These are phyloP conservation scores for Selaginella moellendorffii DNA, from an alignment of 75 land plant species.

Conservation along the genomic window DNA sequence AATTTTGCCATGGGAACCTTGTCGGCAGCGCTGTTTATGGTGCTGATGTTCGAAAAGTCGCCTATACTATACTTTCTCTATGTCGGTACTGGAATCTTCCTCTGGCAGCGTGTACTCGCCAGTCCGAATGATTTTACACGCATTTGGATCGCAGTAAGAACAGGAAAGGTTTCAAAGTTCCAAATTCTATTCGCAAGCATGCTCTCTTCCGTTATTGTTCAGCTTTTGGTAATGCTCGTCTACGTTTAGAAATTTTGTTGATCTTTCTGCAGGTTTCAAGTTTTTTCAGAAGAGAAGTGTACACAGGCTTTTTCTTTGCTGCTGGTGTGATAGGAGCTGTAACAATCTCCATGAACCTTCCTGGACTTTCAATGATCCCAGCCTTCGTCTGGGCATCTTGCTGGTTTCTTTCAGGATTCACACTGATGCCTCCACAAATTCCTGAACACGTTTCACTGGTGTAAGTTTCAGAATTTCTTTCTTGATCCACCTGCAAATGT, in stretches of 20 bases:
- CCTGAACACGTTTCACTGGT: slow-evolving; percentile 63
- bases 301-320: slow-evolving; percentile 61
- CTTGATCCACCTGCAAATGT: slow-evolving; percentile 4
- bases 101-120: slow-evolving; percentile 58
- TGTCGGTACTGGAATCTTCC: slow-evolving; percentile 45
- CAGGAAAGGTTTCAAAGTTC: slow-evolving; percentile 16
- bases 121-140: slow-evolving; percentile 31
- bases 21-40: slow-evolving; percentile 32
- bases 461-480: slow-evolving; percentile 34
- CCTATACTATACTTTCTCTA: slow-evolving; percentile 82
- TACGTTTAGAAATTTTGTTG: not conserved
- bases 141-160: slow-evolving; percentile 31
- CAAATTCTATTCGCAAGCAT: slow-evolving; percentile 24
- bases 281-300: slow-evolving; percentile 67
- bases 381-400: slow-evolving; percentile 55
- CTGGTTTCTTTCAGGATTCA: slow-evolving; percentile 79
- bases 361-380: slow-evolving; percentile 39
- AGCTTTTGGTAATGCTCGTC: slow-evolving; percentile 51
- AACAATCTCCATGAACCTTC: slow-evolving; percentile 27
- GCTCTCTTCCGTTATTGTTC: slow-evolving; percentile 49
- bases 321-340: slow-evolving; percentile 54
- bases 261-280: slow-evolving; percentile 52
- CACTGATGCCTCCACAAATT: slow-evolving; percentile 86
- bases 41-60: slow-evolving; percentile 49
- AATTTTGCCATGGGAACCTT: slow-evolving; percentile 43